Evolutionary conservation across 768 basidiomycete species (phyloP), one percentile per base, ranked within the genome.

Genomic region (Auricularia cornea): DNA sequence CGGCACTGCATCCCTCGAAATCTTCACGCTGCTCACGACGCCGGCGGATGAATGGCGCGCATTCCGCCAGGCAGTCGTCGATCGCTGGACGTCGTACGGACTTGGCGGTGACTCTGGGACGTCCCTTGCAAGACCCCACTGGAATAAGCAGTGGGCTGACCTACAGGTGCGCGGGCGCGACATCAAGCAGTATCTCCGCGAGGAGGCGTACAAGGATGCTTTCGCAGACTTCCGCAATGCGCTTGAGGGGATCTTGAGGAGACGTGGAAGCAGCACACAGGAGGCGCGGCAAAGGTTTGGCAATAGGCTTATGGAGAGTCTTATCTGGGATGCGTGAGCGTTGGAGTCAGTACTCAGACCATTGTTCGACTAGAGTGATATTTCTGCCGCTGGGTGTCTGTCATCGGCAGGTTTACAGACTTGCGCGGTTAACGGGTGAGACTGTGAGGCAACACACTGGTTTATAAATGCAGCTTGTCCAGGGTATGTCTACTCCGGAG

Each of bases 201-300:
- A 70, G 41, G 68, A 66, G 33, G 70, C 68, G 60, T 71, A 71
- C 65, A 59, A 41, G 61, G 67, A 70, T 12, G 68, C 67, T 56
- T 70, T 72, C 56, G 63, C 64, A 3, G 67, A 68, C 64, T 72
- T 72, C 54, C 33, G 67, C 28, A 62, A 63, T 44, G 61, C 56
- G 10, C 66, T 70, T 38, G 61, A 61, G 60, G 59, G 59, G 8
- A 69, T 72, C 29, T 62, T 64, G 26, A 51, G 14, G 38, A 67
- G 59, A 59, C 64, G 67, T 32, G 70, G 69, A 23, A 59, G 5
- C 18, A 63, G 56, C 3, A 51, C 56, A 60, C 40, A 65, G 57
- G 66, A 68, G 60, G 68, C 69, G 38, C 60, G 68, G 26, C 52
- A 61, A 59, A 59, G 67, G 41, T 72, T 72, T 61, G 66, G 66